Evolutionary conservation across 169 alveolate genomes (phyloP).

Genomic region (Cyclospora cayetanensis): DNA sequence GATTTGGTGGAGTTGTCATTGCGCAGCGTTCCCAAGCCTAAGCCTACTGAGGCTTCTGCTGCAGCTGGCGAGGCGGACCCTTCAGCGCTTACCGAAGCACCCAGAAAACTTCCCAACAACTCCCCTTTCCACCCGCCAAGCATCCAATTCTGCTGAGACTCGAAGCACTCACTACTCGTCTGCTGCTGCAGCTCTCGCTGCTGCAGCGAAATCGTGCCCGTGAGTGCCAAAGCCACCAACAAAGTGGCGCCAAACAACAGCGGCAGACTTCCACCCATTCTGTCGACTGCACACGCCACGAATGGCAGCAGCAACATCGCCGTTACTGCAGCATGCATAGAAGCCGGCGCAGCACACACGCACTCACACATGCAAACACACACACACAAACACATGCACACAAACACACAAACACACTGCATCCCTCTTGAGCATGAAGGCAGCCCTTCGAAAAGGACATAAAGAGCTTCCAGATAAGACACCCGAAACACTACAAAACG

Average conservation of each 20-base stretch:
- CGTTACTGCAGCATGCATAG: constrained; percentile 5
- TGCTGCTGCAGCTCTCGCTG: background rate
- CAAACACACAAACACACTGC: background rate
- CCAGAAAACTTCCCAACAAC: too few species aligned
- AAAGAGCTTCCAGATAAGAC: too few species aligned
- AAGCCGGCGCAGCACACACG: background rate
- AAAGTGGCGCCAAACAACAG: constrained; percentile 3
- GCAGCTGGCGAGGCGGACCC: background rate
- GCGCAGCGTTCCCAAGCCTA: background rate
- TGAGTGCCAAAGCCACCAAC: background rate
- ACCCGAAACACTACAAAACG: background rate
- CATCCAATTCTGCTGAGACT: too few species aligned
- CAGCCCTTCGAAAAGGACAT: too few species aligned
- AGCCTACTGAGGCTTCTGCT: background rate
- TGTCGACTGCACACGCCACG: background rate
- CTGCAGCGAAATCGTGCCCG: constrained; percentile 14
- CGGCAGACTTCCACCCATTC: constrained; percentile 3
- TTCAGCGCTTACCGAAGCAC: background rate
- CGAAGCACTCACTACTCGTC: too few species aligned
- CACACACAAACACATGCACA: background rate
- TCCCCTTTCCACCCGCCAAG: too few species aligned
- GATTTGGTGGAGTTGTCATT: background rate
- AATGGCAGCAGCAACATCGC: background rate
- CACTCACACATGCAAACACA: background rate
- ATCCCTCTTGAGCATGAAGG: too few species aligned